phyloP scores from a whole-genome alignment of 208 protist genomes.

The Acanthamoeba healyi region DNA sequence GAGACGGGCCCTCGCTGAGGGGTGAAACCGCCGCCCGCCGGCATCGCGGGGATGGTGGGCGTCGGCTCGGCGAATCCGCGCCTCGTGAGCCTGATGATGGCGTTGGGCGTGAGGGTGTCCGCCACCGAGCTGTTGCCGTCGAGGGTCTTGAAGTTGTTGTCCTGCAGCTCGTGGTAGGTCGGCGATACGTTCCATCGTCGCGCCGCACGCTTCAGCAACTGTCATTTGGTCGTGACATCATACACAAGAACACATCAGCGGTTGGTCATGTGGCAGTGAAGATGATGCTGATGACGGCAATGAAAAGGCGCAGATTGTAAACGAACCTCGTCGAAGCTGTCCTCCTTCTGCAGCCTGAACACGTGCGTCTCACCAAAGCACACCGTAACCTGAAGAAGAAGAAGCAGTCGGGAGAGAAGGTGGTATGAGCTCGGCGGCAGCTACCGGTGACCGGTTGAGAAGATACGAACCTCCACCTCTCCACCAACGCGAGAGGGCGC shows the following conservation, averaged over 20 bases:
- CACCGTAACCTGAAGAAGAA: background rate
- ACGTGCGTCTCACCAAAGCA: slow-evolving; percentile 39
- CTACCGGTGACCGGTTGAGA: background rate
- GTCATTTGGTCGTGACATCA: background rate
- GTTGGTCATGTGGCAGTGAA: no score
- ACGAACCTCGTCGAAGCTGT: slow-evolving; percentile 17
- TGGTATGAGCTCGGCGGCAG: background rate
- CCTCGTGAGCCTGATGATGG: slow-evolving; percentile 3
- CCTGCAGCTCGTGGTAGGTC: slow-evolving; percentile 30
- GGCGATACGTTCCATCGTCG: slow-evolving; percentile 13
- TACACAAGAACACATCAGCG: background rate
- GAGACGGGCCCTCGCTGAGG: background rate
- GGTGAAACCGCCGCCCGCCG: background rate
- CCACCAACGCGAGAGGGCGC: background rate
- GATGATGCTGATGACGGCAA: no score
- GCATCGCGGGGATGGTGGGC: background rate
- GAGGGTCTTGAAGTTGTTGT: slow-evolving; percentile 49
- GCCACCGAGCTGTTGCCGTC: background rate
- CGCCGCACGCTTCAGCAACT: slow-evolving; percentile 30
- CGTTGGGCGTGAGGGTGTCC: background rate
- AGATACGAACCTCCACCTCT: background rate
- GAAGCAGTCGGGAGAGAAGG: no score
- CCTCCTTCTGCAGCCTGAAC: background rate
- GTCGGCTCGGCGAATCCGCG: background rate
- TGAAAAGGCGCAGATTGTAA: no score